Evolutionary conservation across 257 asterid genomes (phyloP).

Genomic region (Salvia rosmarinus): DNA sequence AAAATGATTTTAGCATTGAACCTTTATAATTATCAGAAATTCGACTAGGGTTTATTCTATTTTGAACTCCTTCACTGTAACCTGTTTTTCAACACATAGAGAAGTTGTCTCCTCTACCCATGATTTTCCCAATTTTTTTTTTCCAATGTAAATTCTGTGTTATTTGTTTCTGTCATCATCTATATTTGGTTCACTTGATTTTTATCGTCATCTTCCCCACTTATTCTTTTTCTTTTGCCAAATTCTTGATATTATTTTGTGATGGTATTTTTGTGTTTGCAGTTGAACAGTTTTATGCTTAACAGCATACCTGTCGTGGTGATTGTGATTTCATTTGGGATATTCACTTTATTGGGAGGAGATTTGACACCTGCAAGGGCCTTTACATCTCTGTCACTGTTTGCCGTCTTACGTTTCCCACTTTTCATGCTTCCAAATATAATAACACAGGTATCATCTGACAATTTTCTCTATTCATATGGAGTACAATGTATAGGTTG

Average conservation of each 20-base stretch:
- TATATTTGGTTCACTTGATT: no score
- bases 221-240: conserved; percentile 7
- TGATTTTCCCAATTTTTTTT: neutral
- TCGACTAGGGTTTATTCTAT: neutral
- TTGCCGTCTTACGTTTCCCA: conserved; percentile 89
- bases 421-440: conserved; percentile 93
- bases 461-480: conserved; percentile 6
- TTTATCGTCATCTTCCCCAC: no score
- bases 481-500: neutral
- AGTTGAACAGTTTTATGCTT: conserved; percentile 80
- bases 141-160: neutral
- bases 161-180: neutral
- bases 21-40: no score
- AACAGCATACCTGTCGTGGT: conserved; percentile 94
- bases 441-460: conserved; percentile 72
- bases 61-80: neutral
- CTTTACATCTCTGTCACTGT: conserved; percentile 87
- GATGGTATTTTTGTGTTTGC: conserved; percentile 45
- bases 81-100: neutral
- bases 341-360: conserved; percentile 88
- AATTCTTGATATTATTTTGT: conserved; percentile 16
- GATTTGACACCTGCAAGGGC: conserved; percentile 97
- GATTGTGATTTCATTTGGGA: conserved; percentile 82
- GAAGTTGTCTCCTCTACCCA: no score
- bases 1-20: no score